A percentile compares a stretch with the other conserved stretches of the same genome.
These are phyloP conservation scores for Aspergillus flavus DNA, from an alignment of 2,329 filamentous ascomycete species.

Conservation along the genomic window DNA sequence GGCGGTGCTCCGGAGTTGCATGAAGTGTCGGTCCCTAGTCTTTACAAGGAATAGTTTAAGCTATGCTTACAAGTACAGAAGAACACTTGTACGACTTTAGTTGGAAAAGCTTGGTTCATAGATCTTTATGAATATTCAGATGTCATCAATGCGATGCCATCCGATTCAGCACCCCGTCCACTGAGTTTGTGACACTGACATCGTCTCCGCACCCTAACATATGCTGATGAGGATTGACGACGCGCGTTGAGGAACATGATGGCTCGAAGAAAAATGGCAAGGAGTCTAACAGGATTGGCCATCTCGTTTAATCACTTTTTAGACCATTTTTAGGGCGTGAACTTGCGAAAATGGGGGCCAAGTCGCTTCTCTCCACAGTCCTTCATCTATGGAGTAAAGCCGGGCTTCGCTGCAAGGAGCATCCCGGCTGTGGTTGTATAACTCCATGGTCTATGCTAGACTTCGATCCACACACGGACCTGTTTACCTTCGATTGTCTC, in stretches of 20 bases:
- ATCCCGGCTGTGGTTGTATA: neutral
- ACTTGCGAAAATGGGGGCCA: neutral
- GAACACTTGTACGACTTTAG: neutral
- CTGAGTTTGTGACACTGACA: neutral
- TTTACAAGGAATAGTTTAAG: neutral
- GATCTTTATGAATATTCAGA: neutral
- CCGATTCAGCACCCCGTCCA: neutral
- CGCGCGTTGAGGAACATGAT: neutral
- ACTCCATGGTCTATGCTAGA: neutral
- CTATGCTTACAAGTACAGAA: neutral
- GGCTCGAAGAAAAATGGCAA: neutral
- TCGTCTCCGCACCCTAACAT: neutral
- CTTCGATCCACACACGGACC: neutral
- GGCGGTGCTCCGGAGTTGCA: no score
- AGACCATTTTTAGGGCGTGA: neutral
- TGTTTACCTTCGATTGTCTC: neutral
- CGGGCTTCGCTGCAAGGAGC: no score
- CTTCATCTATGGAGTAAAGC: no score
- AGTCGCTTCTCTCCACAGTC: neutral
- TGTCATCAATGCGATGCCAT: neutral
- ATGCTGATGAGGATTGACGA: neutral
- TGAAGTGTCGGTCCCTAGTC: neutral
- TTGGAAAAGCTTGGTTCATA: neutral
- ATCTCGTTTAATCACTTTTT: neutral
- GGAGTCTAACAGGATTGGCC: neutral